These are phyloP conservation scores for Cladosporium velox DNA, from an alignment of 2,329 filamentous ascomycete genomes.

Conservation along the genomic window DNA sequence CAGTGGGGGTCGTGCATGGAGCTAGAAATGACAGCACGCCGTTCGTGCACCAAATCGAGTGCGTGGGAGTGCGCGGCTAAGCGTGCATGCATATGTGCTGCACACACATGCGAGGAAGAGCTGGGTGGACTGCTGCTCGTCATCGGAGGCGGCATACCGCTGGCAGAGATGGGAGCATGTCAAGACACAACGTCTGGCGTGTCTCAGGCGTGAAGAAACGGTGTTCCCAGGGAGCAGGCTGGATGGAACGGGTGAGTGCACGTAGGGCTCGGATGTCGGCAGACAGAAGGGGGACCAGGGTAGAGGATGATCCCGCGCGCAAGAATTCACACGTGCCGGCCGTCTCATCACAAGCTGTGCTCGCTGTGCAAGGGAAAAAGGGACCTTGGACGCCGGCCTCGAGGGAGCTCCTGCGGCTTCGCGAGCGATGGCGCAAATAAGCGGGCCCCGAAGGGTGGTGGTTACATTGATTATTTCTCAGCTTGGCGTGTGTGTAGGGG, in stretches of 20 bases:
- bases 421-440: conserved; percentile 18
- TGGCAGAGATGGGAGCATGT: not conserved
- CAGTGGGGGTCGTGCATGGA: conserved; percentile 20
- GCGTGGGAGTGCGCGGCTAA: conserved; percentile 12
- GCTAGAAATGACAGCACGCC: conserved; percentile 17
- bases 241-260: not conserved
- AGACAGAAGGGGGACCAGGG: conserved; percentile 1
- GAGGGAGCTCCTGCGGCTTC: conserved; percentile 4
- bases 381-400: not conserved
- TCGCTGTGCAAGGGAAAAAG: not conserved
- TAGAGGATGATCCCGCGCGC: not conserved
- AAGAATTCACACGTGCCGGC: conserved; percentile 16
- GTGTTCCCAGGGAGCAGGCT: not conserved
- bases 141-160: conserved; percentile 15
- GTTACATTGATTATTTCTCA: conserved; percentile 7
- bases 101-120: not conserved
- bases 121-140: conserved; percentile 2
- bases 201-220: conserved; percentile 19
- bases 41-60: not conserved
- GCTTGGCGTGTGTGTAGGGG: conserved; percentile 19
- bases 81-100: conserved; percentile 7
- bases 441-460: not conserved
- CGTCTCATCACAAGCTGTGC: conserved; percentile 12
- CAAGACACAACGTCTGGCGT: conserved; percentile 6
- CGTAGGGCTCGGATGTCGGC: conserved; percentile 19